Percentiles rank a stretch among this genome's conserved stretches.
Evolutionary conservation across 2,329 filamentous ascomycete species (phyloP).

Genomic region (Cladophialophora chaetospira): DNA sequence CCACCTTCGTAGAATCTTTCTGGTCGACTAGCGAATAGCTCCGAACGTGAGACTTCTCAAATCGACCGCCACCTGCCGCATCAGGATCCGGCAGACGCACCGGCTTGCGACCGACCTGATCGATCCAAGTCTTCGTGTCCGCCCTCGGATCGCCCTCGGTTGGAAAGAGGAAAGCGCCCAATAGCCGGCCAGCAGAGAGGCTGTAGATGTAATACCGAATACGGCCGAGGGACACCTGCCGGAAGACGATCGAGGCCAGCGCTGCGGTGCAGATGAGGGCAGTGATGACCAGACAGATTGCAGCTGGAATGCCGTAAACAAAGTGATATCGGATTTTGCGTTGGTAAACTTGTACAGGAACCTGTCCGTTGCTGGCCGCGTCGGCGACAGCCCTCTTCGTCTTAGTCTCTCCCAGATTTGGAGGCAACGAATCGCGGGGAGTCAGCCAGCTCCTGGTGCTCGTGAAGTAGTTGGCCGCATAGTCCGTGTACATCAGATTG

Average conservation of each 20-base stretch:
- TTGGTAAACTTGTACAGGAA: constrained; percentile 36
- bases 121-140: not conserved
- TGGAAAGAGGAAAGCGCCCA: not conserved
- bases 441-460: constrained; percentile 38
- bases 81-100: not conserved
- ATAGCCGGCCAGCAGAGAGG: not conserved
- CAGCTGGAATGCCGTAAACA: constrained; percentile 40
- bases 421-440: not conserved
- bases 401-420: not conserved
- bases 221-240: not conserved
- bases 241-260: not conserved
- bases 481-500: constrained; percentile 50
- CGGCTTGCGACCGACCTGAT: not conserved
- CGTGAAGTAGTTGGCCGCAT: constrained; percentile 45
- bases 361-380: not conserved
- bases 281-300: not conserved
- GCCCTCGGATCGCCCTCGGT: not conserved
- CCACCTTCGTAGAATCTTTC: not conserved
- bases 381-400: not conserved
- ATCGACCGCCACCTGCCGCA: not conserved
- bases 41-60: not conserved
- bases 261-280: not conserved
- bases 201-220: not conserved
- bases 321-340: constrained; percentile 39
- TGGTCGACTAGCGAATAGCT: not conserved